Percentiles rank a stretch among this genome's conserved stretches.
Conservation (phyloP, 2,329 filamentous ascomycete species). For the Colletotrichum incanum region DNA sequence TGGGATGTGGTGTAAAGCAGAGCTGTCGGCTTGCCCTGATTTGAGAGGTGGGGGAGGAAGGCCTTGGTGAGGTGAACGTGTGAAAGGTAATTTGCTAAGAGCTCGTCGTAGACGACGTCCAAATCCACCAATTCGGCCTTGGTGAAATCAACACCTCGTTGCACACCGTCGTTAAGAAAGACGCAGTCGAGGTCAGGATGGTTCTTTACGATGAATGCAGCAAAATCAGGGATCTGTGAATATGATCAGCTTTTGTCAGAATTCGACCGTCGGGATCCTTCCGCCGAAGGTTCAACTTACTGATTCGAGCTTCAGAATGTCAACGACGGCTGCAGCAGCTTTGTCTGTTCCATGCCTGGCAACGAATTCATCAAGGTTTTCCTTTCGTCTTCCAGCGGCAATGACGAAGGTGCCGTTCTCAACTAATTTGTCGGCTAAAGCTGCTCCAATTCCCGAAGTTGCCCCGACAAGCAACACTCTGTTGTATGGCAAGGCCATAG, state of each 20-base stretch:
- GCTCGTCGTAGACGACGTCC: slow-evolving; percentile 48
- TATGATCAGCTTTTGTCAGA: background rate
- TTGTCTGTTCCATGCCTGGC: slow-evolving; percentile 59
- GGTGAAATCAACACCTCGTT: slow-evolving; percentile 61
- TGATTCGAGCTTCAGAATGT: slow-evolving; percentile 9
- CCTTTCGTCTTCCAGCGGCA: slow-evolving; percentile 63
- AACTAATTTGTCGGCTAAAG: slow-evolving; percentile 58
- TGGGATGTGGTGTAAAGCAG: slow-evolving; percentile 45
- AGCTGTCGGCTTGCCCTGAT: slow-evolving; percentile 33
- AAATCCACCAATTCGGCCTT: slow-evolving; percentile 49
- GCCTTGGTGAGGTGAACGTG: slow-evolving; percentile 48
- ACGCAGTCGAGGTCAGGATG: slow-evolving; percentile 71
- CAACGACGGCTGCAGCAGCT: slow-evolving; percentile 47
- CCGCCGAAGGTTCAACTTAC: background rate
- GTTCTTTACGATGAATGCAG: slow-evolving; percentile 45
- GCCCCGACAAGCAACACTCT: slow-evolving; percentile 66
- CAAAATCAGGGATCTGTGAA: slow-evolving; percentile 3
- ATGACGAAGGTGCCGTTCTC: slow-evolving; percentile 61
- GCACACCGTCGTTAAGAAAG: slow-evolving; percentile 71
- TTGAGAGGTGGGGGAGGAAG: slow-evolving; percentile 49
- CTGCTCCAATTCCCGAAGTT: slow-evolving; percentile 49
- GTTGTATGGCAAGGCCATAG: slow-evolving; percentile 49
- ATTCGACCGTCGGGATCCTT: background rate
- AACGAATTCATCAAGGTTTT: slow-evolving; percentile 65
- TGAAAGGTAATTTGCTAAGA: slow-evolving; percentile 51